phyloP scores from a whole-genome alignment of 257 asterid species.

The Phtheirospermum japonicum region DNA sequence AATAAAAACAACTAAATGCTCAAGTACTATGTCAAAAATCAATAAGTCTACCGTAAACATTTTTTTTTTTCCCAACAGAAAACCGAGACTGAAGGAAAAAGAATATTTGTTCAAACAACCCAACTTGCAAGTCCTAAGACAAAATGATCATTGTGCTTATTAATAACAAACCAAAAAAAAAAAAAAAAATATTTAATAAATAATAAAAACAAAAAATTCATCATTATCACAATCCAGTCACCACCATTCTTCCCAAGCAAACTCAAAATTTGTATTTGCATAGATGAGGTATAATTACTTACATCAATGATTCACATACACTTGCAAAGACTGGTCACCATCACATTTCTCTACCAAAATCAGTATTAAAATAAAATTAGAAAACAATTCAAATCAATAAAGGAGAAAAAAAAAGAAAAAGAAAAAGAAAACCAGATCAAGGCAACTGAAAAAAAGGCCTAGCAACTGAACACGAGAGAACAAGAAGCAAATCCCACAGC shows the following conservation, averaged over 20 bases:
- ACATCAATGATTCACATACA: conserved; percentile 28
- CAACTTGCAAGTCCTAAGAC: too few relatives aligned
- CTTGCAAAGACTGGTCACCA: conserved; percentile 22
- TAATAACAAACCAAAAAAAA: too few relatives aligned
- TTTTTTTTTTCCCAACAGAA: too few relatives aligned
- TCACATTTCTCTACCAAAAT: conserved; percentile 25
- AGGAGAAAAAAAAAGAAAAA: conserved; percentile 13
- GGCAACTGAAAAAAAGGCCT: conserved; percentile 58
- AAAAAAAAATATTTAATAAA: too few relatives aligned
- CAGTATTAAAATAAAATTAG: conserved; percentile 25
- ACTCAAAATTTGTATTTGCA: conserved; percentile 27
- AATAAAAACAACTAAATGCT: too few relatives aligned
- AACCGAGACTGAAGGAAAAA: too few relatives aligned
- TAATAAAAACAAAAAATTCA: too few relatives aligned
- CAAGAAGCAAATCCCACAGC: conserved; percentile 18
- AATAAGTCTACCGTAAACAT: too few relatives aligned
- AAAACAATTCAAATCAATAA: not conserved
- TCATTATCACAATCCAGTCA: not conserved
- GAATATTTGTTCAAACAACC: too few relatives aligned
- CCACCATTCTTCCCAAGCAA: conserved; percentile 11
- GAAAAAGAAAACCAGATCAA: conserved; percentile 35
- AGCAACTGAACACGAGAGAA: conserved; percentile 32
- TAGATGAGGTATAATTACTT: conserved; percentile 1
- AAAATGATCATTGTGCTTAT: too few relatives aligned
- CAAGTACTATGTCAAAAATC: too few relatives aligned